Percentiles rank a stretch among this genome's conserved stretches.
phyloP scores from a whole-genome alignment of 2,329 filamentous ascomycete genomes.

The Westerdykella aurantiaca region DNA sequence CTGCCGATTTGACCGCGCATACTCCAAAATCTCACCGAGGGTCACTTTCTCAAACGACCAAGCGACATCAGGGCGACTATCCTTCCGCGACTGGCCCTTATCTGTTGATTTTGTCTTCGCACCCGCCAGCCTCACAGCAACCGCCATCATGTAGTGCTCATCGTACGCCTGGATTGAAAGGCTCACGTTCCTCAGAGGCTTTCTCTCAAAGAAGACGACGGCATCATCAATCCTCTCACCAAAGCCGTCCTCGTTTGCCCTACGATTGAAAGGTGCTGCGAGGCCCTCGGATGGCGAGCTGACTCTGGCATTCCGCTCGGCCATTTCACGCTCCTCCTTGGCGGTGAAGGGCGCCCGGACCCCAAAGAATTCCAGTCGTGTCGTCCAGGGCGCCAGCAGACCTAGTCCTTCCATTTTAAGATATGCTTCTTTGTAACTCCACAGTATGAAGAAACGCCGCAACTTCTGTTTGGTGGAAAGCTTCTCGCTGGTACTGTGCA shows the following conservation, averaged over 20 bases:
- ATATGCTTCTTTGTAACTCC: slow-evolving; percentile 75
- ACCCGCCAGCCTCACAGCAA: slow-evolving; percentile 40
- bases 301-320: neutral
- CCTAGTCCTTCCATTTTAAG: slow-evolving; percentile 80
- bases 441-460: slow-evolving; percentile 68
- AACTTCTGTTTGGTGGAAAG: slow-evolving; percentile 53
- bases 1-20: too few species aligned
- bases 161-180: slow-evolving; percentile 56
- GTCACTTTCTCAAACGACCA: too few species aligned
- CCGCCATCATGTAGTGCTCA: slow-evolving; percentile 54
- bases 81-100: too few species aligned
- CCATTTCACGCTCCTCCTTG: slow-evolving; percentile 6
- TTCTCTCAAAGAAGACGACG: slow-evolving; percentile 47
- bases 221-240: slow-evolving; percentile 45
- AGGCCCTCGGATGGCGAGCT: too few species aligned
- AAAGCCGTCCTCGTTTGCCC: slow-evolving; percentile 35
- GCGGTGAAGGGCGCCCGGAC: slow-evolving; percentile 53
- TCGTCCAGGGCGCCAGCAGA: slow-evolving; percentile 66
- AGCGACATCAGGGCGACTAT: too few species aligned
- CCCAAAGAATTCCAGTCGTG: slow-evolving; percentile 61
- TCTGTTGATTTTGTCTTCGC: too few species aligned
- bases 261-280: too few species aligned
- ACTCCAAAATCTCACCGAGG: too few species aligned
- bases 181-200: slow-evolving; percentile 46
- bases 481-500: slow-evolving; percentile 36